These are phyloP conservation scores for Claviceps pazoutovae DNA, from an alignment of 2,329 filamentous ascomycete species.

Conservation along the genomic window DNA sequence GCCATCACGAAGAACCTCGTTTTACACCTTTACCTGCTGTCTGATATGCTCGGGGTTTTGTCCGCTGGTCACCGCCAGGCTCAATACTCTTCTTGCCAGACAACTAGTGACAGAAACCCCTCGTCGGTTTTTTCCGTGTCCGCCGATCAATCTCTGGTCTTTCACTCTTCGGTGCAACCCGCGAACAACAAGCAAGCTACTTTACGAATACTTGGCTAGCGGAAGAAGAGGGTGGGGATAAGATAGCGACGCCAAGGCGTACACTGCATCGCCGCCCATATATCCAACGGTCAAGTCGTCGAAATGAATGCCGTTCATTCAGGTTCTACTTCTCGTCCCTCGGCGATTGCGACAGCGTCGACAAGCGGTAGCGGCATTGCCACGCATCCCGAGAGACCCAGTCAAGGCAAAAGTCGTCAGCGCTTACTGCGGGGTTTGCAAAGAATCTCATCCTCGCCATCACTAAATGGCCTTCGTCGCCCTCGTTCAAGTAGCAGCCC, in stretches of 20 bases:
- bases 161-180: background rate
- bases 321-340: slow-evolving; percentile 11
- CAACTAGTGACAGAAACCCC: background rate
- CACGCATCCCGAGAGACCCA: slow-evolving; percentile 14
- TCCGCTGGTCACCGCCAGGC: background rate
- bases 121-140: background rate
- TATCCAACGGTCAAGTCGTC: background rate
- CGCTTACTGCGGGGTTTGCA: slow-evolving; percentile 61
- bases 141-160: background rate
- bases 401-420: slow-evolving; percentile 53
- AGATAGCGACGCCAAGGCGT: background rate
- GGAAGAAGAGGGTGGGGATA: background rate
- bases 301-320: slow-evolving; percentile 1
- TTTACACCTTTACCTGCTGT: background rate
- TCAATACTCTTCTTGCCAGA: background rate
- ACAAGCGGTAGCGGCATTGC: slow-evolving; percentile 8
- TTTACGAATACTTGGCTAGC: background rate
- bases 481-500: slow-evolving; percentile 54
- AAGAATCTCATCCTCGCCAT: slow-evolving; percentile 69
- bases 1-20: background rate
- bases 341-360: slow-evolving; percentile 11
- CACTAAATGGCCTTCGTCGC: slow-evolving; percentile 49
- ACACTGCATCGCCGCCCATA: background rate
- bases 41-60: background rate
- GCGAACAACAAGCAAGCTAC: background rate